Evolutionary conservation across 192 early-diverging fungal species (phyloP).

Genomic region (Coemansia sp.): DNA sequence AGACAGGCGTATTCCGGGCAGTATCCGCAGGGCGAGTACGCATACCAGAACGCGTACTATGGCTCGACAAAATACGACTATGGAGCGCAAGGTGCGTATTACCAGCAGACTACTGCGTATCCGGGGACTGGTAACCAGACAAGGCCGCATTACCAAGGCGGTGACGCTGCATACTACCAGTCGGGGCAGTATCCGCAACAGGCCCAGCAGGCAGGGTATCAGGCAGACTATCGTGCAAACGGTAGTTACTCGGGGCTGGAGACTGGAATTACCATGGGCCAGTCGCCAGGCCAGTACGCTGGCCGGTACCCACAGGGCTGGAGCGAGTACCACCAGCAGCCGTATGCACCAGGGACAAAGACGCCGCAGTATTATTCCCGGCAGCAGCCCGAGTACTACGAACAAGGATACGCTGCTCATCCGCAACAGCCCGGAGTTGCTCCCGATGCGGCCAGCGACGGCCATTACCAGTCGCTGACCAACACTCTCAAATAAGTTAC

Average conservation of each 20-base stretch:
- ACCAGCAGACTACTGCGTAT: constrained; percentile 11
- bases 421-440: constrained; percentile 8
- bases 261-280: constrained; percentile 22
- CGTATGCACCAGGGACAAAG: constrained; percentile 9
- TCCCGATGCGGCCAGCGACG: neutral
- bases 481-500: neutral
- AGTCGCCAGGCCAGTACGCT: constrained; percentile 13
- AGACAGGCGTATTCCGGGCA: neutral
- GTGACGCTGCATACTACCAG: constrained; percentile 22
- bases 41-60: constrained; percentile 19
- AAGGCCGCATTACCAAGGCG: constrained; percentile 11
- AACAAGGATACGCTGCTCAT: constrained; percentile 27
- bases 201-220: constrained; percentile 6
- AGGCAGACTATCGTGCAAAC: constrained; percentile 8
- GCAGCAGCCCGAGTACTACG: constrained; percentile 21
- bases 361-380: constrained; percentile 2
- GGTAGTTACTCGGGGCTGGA: constrained; percentile 30
- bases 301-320: constrained; percentile 14
- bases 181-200: constrained; percentile 15
- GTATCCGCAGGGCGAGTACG: constrained; percentile 5
- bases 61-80: constrained; percentile 33
- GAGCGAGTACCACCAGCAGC: constrained; percentile 30
- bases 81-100: neutral
- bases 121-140: constrained; percentile 7
- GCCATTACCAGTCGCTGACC: neutral